phyloP scores from a whole-genome alignment of 2,329 filamentous ascomycete genomes.

The Coniochaeta ligniaria region DNA sequence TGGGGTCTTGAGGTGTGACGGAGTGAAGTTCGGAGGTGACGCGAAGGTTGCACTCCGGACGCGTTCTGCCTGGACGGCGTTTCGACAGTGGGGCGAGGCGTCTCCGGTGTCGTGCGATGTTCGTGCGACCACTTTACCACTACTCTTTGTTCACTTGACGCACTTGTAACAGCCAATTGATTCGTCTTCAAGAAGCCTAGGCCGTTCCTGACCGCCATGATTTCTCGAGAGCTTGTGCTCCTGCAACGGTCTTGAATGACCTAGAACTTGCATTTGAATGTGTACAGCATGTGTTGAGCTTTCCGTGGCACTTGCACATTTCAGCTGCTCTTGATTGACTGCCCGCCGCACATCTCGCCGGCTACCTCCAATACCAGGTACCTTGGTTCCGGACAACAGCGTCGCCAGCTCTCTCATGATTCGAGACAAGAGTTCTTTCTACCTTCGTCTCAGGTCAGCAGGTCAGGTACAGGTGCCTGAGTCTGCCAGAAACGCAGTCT shows the following conservation, averaged over 20 bases:
- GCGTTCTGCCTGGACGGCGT: neutral
- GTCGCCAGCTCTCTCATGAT: too few species aligned
- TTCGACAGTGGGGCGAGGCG: neutral
- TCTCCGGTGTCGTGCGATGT: neutral
- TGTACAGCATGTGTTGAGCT: neutral
- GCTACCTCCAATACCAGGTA: too few species aligned
- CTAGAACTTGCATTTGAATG: neutral
- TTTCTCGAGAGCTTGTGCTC: neutral
- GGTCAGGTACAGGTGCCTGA: too few species aligned
- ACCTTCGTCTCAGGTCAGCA: too few species aligned
- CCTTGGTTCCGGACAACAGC: too few species aligned
- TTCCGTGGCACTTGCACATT: neutral
- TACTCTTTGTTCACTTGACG: neutral
- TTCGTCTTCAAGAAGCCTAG: neutral
- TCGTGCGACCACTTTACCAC: neutral
- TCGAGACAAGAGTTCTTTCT: too few species aligned
- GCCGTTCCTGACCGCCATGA: neutral
- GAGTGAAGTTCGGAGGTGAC: neutral
- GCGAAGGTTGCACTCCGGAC: neutral
- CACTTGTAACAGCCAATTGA: neutral
- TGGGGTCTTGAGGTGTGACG: neutral
- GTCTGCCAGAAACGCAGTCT: too few species aligned
- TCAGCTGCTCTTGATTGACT: neutral
- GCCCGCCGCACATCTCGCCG: too few species aligned
- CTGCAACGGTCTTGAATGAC: neutral